A percentile compares a stretch with the other conserved stretches of the same genome.
phyloP scores from a whole-genome alignment of 2,329 filamentous ascomycete genomes.

The Curvularia hawaiiensis region DNA sequence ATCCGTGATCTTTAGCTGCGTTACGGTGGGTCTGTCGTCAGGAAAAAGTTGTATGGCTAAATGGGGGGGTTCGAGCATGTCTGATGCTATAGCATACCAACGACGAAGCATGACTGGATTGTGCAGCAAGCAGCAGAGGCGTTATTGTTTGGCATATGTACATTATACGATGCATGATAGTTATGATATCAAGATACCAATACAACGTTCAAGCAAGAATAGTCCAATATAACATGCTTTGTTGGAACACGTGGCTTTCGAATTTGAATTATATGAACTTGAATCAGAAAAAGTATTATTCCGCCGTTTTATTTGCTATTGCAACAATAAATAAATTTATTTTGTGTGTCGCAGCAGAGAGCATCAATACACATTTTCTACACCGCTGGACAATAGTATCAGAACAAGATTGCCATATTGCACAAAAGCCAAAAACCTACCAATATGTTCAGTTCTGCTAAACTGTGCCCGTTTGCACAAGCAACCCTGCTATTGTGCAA shows the following conservation, averaged over 20 bases:
- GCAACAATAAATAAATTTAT: too few relatives aligned
- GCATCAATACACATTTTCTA: not conserved
- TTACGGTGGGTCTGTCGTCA: too few relatives aligned
- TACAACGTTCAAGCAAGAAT: not conserved
- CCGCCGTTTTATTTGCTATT: too few relatives aligned
- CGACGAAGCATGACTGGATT: not conserved
- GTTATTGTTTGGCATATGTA: not conserved
- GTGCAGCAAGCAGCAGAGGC: not conserved
- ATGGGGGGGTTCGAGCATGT: not conserved
- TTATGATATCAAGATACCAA: not conserved
- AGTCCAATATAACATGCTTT: not conserved
- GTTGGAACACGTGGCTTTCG: not conserved
- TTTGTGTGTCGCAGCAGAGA: too few relatives aligned
- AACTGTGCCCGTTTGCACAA: too few relatives aligned
- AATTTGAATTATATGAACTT: too few relatives aligned
- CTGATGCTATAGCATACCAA: not conserved
- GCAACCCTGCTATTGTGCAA: too few relatives aligned
- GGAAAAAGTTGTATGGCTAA: not conserved
- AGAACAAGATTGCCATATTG: not conserved
- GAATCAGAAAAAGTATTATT: too few relatives aligned
- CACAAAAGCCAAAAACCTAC: not conserved
- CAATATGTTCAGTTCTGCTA: too few relatives aligned
- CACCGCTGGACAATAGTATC: not conserved
- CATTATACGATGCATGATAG: not conserved
- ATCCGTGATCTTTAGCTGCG: constrained; percentile 13